A percentile compares a stretch with the other conserved stretches of the same genome.
These are phyloP conservation scores for Microcera coccophila DNA, from an alignment of 2,329 filamentous ascomycete species.

Conservation along the genomic window DNA sequence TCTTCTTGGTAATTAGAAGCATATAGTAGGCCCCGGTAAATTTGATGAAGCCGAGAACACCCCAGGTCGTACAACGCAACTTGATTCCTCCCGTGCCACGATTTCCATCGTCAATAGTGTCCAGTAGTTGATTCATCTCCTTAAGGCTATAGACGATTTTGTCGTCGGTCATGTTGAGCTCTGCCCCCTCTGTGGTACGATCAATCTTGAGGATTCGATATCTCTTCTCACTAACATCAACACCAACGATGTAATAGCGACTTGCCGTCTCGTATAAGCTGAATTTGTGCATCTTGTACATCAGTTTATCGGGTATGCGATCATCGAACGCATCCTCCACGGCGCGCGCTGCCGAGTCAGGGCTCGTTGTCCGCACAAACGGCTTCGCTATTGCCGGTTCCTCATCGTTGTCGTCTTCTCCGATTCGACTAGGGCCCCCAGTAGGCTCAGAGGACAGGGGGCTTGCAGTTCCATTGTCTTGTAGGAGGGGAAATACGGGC, in stretches of 20 bases:
- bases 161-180: conserved; percentile 84
- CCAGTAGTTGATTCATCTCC: conserved; percentile 89
- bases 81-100: conserved; percentile 85
- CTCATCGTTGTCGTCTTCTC: conserved; percentile 54
- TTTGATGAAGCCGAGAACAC: conserved; percentile 87
- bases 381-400: conserved; percentile 56
- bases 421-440: conserved; percentile 18
- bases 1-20: conserved; percentile 92
- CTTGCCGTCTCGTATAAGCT: conserved; percentile 95
- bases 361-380: conserved; percentile 54
- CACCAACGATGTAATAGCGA: conserved; percentile 90
- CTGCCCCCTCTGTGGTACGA: conserved; percentile 70
- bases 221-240: conserved; percentile 81
- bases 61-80: conserved; percentile 87
- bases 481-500: conserved; percentile 35
- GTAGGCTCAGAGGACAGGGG: conserved; percentile 24
- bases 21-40: conserved; percentile 98
- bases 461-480: conserved; percentile 33
- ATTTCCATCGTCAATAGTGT: conserved; percentile 93
- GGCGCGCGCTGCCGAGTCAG: conserved; percentile 37
- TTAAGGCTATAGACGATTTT: conserved; percentile 89
- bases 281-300: conserved; percentile 86
- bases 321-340: conserved; percentile 32
- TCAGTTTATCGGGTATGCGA: conserved; percentile 34
- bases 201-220: conserved; percentile 96